Conservation (phyloP, 2,329 filamentous ascomycete genomes). For the Fusarium foetens region DNA sequence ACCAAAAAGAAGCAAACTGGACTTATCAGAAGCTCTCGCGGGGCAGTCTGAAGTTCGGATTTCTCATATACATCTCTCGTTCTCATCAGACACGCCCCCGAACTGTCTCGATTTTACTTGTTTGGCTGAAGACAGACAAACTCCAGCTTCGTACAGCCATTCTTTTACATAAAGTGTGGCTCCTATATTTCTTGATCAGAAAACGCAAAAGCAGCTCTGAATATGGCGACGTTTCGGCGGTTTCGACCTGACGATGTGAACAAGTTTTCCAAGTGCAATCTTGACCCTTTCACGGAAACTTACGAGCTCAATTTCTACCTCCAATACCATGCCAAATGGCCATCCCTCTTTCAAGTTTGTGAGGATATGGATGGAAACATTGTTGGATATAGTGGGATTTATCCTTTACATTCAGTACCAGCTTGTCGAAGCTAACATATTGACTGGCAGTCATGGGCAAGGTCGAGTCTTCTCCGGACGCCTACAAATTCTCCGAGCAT, state of each 20-base stretch:
- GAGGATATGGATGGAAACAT: conserved; percentile 89
- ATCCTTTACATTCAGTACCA: not conserved
- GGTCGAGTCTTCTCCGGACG: conserved; percentile 84
- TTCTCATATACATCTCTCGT: not conserved
- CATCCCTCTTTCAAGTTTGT: conserved; percentile 90
- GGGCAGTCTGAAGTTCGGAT: conserved; percentile 7
- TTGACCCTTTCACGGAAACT: conserved; percentile 97
- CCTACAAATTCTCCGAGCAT: conserved; percentile 79
- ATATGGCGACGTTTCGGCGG: conserved; percentile 73
- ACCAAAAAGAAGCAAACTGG: conserved; percentile 3
- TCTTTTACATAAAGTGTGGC: not conserved
- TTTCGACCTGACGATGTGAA: conserved; percentile 88
- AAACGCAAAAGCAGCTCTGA: not conserved
- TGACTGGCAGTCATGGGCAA: conserved; percentile 91
- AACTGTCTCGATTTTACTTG: not conserved
- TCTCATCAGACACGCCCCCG: not conserved
- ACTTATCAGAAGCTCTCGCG: not conserved
- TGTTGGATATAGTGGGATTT: conserved; percentile 85
- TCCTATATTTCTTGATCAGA: not conserved
- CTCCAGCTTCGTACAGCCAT: not conserved
- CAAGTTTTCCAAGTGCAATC: conserved; percentile 91
- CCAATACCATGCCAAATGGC: conserved; percentile 96
- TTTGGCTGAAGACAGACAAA: not conserved
- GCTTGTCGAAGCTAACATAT: conserved; percentile 41
- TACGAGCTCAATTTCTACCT: conserved; percentile 97